Conservation (phyloP, 306 rosid genomes). For the Crotalaria pallida region DNA sequence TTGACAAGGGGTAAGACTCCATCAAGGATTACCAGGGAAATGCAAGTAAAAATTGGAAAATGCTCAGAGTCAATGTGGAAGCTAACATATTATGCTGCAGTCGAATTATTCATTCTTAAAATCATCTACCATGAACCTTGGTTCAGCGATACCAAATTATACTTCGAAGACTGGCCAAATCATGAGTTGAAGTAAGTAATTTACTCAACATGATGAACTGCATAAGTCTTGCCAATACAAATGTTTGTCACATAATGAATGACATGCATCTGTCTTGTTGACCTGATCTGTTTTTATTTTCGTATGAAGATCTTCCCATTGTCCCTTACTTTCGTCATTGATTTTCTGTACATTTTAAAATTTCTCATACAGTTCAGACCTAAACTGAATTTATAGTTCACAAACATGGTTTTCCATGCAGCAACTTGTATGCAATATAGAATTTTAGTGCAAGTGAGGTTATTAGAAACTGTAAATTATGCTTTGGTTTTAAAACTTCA, state of each 20-base stretch:
- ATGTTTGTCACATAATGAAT: not conserved
- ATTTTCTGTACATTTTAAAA: slow-evolving; percentile 4
- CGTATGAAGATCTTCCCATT: not conserved
- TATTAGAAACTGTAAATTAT: not conserved
- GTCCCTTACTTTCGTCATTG: not conserved
- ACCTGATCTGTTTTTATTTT: slow-evolving; percentile 7
- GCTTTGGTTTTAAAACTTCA: not conserved
- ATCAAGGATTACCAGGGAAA: slow-evolving; percentile 55
- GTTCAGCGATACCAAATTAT: slow-evolving; percentile 60
- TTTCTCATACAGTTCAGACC: not conserved
- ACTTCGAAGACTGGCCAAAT: slow-evolving; percentile 84
- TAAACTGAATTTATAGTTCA: not conserved
- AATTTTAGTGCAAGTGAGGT: slow-evolving; percentile 1
- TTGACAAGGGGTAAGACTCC: slow-evolving; percentile 48
- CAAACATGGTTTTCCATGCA: not conserved
- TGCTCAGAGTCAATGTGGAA: slow-evolving; percentile 98
- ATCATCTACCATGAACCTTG: slow-evolving; percentile 61
- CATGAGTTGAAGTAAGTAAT: slow-evolving; percentile 76
- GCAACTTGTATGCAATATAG: not conserved
- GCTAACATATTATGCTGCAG: slow-evolving; percentile 70
- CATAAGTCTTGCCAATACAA: not conserved
- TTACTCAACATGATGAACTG: slow-evolving; percentile 12
- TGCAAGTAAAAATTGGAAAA: slow-evolving; percentile 62
- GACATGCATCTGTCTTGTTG: slow-evolving; percentile 6
- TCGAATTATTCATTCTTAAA: slow-evolving; percentile 66